Conservation (phyloP, 768 basidiomycete genomes). For the Symmetrospora coprosmae region DNA sequence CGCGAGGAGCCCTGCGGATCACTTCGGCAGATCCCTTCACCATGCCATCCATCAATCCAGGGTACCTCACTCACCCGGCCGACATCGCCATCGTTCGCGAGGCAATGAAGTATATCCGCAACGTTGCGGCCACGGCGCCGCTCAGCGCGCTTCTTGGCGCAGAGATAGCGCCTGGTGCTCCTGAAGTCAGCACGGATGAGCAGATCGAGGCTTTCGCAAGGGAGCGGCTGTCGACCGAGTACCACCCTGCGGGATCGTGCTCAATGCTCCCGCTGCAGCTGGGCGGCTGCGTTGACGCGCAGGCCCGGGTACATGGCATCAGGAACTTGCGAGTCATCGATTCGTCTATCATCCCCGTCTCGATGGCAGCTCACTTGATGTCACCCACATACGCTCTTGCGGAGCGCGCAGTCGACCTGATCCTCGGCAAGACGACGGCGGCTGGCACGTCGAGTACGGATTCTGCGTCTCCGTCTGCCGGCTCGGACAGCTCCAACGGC, state of each 20-base stretch:
- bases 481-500: too few species aligned
- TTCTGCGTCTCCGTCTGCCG: too few species aligned
- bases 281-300: constrained; percentile 44
- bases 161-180: constrained; percentile 37
- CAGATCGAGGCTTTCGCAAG: constrained; percentile 34
- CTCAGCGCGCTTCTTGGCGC: constrained; percentile 34
- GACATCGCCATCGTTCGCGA: constrained; percentile 35
- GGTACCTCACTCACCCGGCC: constrained; percentile 38
- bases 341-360: constrained; percentile 30
- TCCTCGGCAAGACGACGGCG: too few species aligned
- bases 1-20: constrained; percentile 51
- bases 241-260: constrained; percentile 42
- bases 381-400: constrained; percentile 42
- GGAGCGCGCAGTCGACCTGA: constrained; percentile 40
- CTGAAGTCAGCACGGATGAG: constrained; percentile 32
- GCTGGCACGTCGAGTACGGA: too few species aligned
- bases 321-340: constrained; percentile 41
- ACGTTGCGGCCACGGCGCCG: constrained; percentile 37
- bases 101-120: constrained; percentile 36
- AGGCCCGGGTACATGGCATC: constrained; percentile 42
- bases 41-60: constrained; percentile 45
- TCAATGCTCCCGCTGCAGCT: constrained; percentile 40
- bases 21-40: constrained; percentile 50
- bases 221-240: constrained; percentile 32
- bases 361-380: constrained; percentile 27